Percentiles rank a stretch among this genome's conserved stretches.
Conservation (phyloP, 352 stramenopile species). For the Thraustochytrium striatum region DNA sequence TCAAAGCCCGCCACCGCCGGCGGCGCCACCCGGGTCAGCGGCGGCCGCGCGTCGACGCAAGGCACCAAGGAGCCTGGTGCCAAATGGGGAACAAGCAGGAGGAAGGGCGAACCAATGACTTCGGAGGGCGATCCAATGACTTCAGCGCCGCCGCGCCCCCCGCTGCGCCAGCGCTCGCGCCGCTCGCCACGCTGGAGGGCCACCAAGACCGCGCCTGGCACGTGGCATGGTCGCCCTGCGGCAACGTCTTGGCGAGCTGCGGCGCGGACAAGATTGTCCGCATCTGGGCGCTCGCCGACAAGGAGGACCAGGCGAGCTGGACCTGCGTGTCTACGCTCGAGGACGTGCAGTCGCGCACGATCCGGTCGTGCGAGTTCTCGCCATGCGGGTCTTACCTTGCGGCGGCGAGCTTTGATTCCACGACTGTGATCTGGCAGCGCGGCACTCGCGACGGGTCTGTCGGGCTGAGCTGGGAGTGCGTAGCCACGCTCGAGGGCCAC, state of each 20-base stretch:
- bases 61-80: too few relatives aligned
- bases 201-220: slow-evolving; percentile 83
- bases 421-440: slow-evolving; percentile 85
- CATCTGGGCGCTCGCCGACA: slow-evolving; percentile 60
- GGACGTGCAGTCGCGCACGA: slow-evolving; percentile 86
- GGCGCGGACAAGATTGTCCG: slow-evolving; percentile 79
- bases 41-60: neutral
- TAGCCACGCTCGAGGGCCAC: slow-evolving; percentile 93
- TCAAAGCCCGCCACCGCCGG: neutral
- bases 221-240: slow-evolving; percentile 77
- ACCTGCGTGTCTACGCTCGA: slow-evolving; percentile 82
- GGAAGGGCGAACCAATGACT: too few relatives aligned
- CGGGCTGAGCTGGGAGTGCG: slow-evolving; percentile 74
- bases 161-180: neutral
- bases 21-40: neutral
- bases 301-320: slow-evolving; percentile 74
- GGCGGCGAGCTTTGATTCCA: slow-evolving; percentile 92
- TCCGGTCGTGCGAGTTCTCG: slow-evolving; percentile 89
- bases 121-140: neutral
- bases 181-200: slow-evolving; percentile 63
- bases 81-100: too few relatives aligned
- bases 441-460: slow-evolving; percentile 18
- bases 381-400: slow-evolving; percentile 69
- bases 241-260: slow-evolving; percentile 77
- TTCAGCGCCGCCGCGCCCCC: too few relatives aligned